Base-by-base conservation (phyloP, 2,329 filamentous ascomycete species). In the Trichoderma sp. region DNA sequence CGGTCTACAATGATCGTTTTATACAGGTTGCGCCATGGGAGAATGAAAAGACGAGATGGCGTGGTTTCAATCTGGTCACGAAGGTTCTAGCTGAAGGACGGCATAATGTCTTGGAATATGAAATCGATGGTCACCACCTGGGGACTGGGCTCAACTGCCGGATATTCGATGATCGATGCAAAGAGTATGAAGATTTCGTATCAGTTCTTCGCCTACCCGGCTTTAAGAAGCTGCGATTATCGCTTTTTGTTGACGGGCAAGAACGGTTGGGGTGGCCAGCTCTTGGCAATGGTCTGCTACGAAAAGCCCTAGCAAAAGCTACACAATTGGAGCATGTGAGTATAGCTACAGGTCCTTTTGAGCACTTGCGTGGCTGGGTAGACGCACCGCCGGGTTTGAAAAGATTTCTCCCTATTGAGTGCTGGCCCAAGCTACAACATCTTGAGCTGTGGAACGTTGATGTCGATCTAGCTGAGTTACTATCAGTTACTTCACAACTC, bases 21-120 rank as follows among this genome's bases (percentile, higher is more conserved):
- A 8, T 33, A 33, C 33, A 11, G 3, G 33, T 11, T 79, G 13
- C 14, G 63, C 63, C 55, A 35, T 58, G 56, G 21, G 58, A 70
- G 1, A 66, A 72, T 33, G 40, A 8, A 43, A 43, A 43, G 16
- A 13, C 19, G 8, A 43, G 40, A 43, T 43, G 40, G 40, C 40
- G 19, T 16, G 40, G 40, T 3, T 43, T 43, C 7, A 43, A 43
- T n/a, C 7, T 43, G 19, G 40, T 43, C 19, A 43, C 40, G n/a
- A 43, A 43, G 40, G 10, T 43, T n/a, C 16, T 43, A 16, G 40
- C 40, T 4, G 40, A 43, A 19, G 40, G 16, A 10, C 40, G 14
- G 40, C 40, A 43, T n/a, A 43, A n/a, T 5, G 19, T 43, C 5
- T n/a, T 13, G 19, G 40, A 43, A 10, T 43, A 43, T 43, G 19